A percentile compares a stretch with the other conserved stretches of the same genome.
Conservation (phyloP, 106 monocot species). For the Dioscorea alata region DNA sequence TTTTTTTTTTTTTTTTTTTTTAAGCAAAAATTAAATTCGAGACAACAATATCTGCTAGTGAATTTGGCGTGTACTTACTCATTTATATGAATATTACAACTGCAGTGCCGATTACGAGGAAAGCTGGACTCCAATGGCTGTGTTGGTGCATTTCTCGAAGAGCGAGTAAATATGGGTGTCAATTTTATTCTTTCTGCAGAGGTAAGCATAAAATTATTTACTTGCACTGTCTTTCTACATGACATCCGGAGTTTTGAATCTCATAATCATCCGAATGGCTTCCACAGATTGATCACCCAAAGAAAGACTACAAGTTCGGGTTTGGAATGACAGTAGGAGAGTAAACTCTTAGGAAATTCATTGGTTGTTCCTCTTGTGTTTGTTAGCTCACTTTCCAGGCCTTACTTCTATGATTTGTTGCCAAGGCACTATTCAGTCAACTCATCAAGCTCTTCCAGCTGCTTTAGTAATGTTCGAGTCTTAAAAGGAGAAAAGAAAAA, state of each 20-base stretch:
- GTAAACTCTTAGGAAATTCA: constrained; percentile 13
- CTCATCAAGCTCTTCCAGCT: background rate
- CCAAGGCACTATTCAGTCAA: background rate
- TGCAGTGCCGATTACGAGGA: constrained; percentile 90
- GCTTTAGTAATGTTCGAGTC: background rate
- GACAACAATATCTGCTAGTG: background rate
- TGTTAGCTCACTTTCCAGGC: background rate
- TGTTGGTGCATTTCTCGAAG: constrained; percentile 84
- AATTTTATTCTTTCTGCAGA: constrained; percentile 96
- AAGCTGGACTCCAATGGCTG: constrained; percentile 89
- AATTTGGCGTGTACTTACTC: background rate
- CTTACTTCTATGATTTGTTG: background rate
- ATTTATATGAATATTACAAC: background rate
- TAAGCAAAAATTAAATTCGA: no score
- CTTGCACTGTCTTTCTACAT: background rate
- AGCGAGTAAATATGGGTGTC: constrained; percentile 93
- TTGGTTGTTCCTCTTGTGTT: background rate
- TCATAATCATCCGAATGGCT: background rate
- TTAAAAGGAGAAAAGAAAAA: background rate
- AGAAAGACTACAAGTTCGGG: constrained; percentile 98
- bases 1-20: no score
- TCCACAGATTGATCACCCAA: constrained; percentile 82
- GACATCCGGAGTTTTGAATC: background rate
- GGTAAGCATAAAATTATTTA: constrained; percentile 27
- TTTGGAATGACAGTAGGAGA: constrained; percentile 97